phyloP scores from a whole-genome alignment of 2,329 filamentous ascomycete genomes.

The Fusarium subtropicale region DNA sequence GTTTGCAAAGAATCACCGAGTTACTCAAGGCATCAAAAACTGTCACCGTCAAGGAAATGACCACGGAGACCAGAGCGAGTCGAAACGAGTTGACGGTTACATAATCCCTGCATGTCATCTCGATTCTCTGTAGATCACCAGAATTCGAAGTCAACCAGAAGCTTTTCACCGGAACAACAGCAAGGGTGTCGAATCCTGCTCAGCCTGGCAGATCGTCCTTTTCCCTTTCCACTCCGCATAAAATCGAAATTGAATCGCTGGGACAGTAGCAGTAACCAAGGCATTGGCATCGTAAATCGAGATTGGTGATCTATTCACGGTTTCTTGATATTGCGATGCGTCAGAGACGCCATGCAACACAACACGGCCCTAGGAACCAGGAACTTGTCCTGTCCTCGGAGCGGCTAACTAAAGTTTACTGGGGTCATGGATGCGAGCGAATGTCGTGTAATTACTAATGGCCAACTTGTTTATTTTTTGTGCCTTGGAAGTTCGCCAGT shows the following conservation, averaged over 20 bases:
- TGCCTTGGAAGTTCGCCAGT: conserved; percentile 31
- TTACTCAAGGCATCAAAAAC: conserved; percentile 7
- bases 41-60: conserved; percentile 28
- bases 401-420: conserved; percentile 3
- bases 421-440: conserved; percentile 15
- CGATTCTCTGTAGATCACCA: conserved; percentile 38
- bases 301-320: conserved; percentile 26
- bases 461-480: conserved; percentile 12
- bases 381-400: conserved; percentile 7
- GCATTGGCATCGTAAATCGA: conserved; percentile 24
- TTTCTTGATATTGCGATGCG: conserved; percentile 19
- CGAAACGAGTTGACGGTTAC: conserved; percentile 35
- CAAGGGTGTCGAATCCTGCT: conserved; percentile 30
- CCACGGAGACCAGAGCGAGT: conserved; percentile 34
- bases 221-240: conserved; percentile 19
- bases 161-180: conserved; percentile 22
- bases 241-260: conserved; percentile 30
- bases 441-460: background rate
- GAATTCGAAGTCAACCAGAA: conserved; percentile 35
- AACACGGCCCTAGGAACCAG: conserved; percentile 17
- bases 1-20: conserved; percentile 25
- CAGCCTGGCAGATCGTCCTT: conserved; percentile 26
- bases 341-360: conserved; percentile 28
- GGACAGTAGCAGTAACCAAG: background rate
- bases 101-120: conserved; percentile 40